phyloP scores from a whole-genome alignment of 768 basidiomycete species.

The Cantharellus anzutake region DNA sequence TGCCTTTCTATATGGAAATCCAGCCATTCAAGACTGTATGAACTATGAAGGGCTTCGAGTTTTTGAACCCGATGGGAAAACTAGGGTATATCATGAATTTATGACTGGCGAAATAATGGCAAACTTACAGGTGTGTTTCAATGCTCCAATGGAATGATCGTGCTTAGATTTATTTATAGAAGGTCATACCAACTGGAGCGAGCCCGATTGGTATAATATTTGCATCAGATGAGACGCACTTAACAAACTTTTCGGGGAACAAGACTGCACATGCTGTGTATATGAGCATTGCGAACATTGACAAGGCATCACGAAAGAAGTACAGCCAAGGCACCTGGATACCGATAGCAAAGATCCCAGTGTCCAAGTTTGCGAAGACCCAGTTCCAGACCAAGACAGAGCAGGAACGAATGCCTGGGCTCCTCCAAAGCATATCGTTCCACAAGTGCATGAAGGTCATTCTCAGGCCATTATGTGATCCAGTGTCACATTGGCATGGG shows the following conservation, averaged over 20 bases:
- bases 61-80: too few relatives aligned
- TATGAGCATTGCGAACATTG: too few relatives aligned
- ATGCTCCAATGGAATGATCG: too few relatives aligned
- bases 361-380: conserved; percentile 3
- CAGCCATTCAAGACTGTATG: not conserved
- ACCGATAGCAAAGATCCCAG: conserved; percentile 24
- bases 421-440: conserved; percentile 16
- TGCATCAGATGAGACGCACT: too few relatives aligned
- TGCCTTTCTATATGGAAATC: not conserved
- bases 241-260: too few relatives aligned
- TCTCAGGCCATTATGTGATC: conserved; percentile 15
- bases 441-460: conserved; percentile 21
- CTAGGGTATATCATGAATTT: not conserved
- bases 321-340: conserved; percentile 16
- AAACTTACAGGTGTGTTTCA: not conserved
- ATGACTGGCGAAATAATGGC: not conserved
- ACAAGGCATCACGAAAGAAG: too few relatives aligned
- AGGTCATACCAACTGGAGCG: too few relatives aligned
- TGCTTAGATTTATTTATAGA: too few relatives aligned
- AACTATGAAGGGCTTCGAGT: not conserved
- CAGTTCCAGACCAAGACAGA: not conserved
- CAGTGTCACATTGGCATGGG: too few relatives aligned
- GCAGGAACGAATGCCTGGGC: conserved; percentile 22
- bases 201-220: too few relatives aligned
- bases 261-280: too few relatives aligned